Conservation (phyloP, 148 eudicot species). For the Silene latifolia region DNA sequence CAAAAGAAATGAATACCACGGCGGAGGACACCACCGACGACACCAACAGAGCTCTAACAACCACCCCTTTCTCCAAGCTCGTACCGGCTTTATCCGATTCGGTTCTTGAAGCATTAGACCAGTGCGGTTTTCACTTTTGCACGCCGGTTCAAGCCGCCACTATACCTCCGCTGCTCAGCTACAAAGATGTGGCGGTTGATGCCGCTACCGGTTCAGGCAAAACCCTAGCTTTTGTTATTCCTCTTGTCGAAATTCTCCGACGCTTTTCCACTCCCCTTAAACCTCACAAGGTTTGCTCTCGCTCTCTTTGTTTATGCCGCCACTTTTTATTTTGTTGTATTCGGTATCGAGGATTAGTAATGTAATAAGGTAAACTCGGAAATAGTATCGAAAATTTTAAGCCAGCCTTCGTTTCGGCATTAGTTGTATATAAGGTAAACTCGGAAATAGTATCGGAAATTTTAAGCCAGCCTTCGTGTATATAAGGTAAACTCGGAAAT, state of each 20-base stretch:
- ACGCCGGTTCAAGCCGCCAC: slow-evolving; percentile 94
- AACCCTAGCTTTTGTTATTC: slow-evolving; percentile 43
- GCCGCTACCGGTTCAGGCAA: slow-evolving; percentile 96
- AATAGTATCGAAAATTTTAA: too few relatives aligned
- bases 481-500: neutral
- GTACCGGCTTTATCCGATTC: too few relatives aligned
- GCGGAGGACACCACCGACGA: too few relatives aligned
- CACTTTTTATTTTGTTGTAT: too few relatives aligned
- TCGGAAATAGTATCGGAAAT: neutral
- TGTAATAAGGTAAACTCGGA: too few relatives aligned
- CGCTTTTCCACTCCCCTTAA: slow-evolving; percentile 47
- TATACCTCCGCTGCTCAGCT: slow-evolving; percentile 64
- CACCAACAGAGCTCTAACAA: too few relatives aligned
- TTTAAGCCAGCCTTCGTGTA: too few relatives aligned
- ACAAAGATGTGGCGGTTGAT: slow-evolving; percentile 84
- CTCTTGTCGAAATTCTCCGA: slow-evolving; percentile 50
- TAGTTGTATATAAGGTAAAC: too few relatives aligned
- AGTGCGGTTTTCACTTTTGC: slow-evolving; percentile 63
- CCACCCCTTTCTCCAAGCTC: too few relatives aligned
- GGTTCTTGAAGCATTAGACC: slow-evolving; percentile 51
- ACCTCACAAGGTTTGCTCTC: slow-evolving; percentile 58
- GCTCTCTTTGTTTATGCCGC: neutral
- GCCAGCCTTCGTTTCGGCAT: too few relatives aligned
- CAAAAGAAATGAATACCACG: too few relatives aligned
- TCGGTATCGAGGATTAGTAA: too few relatives aligned